A percentile compares a stretch with the other conserved stretches of the same genome.
These are phyloP conservation scores for Colletotrichum kahawae DNA, from an alignment of 2,329 filamentous ascomycete genomes.

Conservation along the genomic window DNA sequence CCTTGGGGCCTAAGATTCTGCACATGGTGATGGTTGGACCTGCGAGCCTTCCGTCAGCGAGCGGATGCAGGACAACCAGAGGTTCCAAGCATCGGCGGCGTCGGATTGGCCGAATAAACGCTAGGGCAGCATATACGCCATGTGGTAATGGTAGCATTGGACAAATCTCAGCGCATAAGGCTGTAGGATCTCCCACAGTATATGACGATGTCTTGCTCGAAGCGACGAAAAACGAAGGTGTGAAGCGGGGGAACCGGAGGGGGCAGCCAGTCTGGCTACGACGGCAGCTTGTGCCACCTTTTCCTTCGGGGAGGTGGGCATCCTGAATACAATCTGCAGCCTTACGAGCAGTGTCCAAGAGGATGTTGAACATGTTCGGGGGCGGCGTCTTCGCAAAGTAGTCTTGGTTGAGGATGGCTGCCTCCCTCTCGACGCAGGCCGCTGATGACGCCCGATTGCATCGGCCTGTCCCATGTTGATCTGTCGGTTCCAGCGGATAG, in stretches of 20 bases:
- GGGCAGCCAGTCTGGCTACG: background rate
- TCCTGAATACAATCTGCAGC: background rate
- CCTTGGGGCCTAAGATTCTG: background rate
- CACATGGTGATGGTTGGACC: background rate
- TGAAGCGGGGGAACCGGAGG: background rate
- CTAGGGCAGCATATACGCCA: background rate
- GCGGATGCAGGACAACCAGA: background rate
- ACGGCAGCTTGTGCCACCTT: background rate
- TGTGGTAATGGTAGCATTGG: background rate
- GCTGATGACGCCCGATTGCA: background rate
- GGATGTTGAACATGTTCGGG: background rate
- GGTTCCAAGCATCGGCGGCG: background rate
- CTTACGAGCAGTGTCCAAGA: background rate
- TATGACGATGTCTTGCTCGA: background rate
- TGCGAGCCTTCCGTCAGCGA: background rate
- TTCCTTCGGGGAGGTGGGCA: background rate
- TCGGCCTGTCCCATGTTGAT: background rate
- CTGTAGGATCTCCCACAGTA: background rate
- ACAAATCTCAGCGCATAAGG: background rate
- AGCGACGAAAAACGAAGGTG: background rate
- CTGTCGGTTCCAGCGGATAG: background rate
- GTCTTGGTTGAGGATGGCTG: background rate
- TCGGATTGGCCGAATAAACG: conserved; percentile 1
- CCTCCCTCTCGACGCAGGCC: background rate
- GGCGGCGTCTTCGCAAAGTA: background rate